Conservation (phyloP, 352 stramenopile genomes). For the Phytophthora pseudosyringae region DNA sequence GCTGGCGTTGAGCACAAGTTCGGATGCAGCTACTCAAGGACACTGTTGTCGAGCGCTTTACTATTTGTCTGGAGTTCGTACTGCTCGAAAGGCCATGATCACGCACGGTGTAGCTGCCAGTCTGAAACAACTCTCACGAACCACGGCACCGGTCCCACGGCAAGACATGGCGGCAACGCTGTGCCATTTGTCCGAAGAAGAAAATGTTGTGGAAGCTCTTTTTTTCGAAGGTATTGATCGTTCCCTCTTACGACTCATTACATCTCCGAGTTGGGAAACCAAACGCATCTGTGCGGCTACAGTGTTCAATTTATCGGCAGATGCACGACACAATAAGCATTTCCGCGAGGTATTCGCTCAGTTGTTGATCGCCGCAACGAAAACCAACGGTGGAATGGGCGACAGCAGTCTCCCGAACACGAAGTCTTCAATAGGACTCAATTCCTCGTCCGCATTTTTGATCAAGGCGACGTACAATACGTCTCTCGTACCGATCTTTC, state of each 20-base stretch:
- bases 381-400: slow-evolving; percentile 21
- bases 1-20: slow-evolving; percentile 47
- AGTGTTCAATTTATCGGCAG: slow-evolving; percentile 74
- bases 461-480: slow-evolving; percentile 82
- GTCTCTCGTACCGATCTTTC: slow-evolving; percentile 60
- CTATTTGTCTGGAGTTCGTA: slow-evolving; percentile 51
- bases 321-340: slow-evolving; percentile 64
- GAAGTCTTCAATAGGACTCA: slow-evolving; percentile 11
- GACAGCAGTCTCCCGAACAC: slow-evolving; percentile 22
- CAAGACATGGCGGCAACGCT: slow-evolving; percentile 74
- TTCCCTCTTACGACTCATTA: slow-evolving; percentile 54
- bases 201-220: slow-evolving; percentile 56
- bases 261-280: slow-evolving; percentile 55
- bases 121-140: slow-evolving; percentile 58
- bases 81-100: slow-evolving; percentile 65
- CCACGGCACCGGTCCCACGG: slow-evolving; percentile 28
- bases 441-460: slow-evolving; percentile 45
- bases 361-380: slow-evolving; percentile 45
- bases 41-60: slow-evolving; percentile 80
- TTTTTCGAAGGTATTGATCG: slow-evolving; percentile 79
- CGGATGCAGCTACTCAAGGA: slow-evolving; percentile 54
- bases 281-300: slow-evolving; percentile 73
- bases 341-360: slow-evolving; percentile 71
- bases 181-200: slow-evolving; percentile 73
- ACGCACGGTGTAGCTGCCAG: slow-evolving; percentile 50